Conservation (phyloP, 129 eudicot genomes). For the Tagetes patula region DNA sequence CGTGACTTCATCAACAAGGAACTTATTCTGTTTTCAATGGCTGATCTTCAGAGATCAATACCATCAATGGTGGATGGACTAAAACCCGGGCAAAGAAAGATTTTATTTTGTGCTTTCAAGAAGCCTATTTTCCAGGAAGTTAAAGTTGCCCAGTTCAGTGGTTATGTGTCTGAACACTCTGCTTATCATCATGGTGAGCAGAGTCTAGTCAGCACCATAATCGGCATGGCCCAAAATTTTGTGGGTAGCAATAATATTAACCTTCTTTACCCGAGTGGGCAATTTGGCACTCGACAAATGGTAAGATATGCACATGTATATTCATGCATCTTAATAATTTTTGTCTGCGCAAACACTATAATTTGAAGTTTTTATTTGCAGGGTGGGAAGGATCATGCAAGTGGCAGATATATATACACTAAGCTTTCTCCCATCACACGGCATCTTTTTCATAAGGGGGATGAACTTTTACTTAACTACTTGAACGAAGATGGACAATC, state of each 20-base stretch:
- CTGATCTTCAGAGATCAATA: constrained; percentile 89
- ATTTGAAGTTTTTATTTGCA: constrained; percentile 15
- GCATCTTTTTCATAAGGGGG: constrained; percentile 71
- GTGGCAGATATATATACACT: constrained; percentile 81
- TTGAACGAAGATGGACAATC: constrained; percentile 81
- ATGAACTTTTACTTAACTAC: constrained; percentile 74
- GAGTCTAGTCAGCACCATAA: constrained; percentile 75
- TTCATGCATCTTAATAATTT: not conserved
- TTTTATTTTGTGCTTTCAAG: constrained; percentile 84
- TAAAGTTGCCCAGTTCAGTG: constrained; percentile 87
- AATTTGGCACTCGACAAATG: constrained; percentile 86
- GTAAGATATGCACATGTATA: constrained; percentile 33
- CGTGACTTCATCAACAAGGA: constrained; percentile 94
- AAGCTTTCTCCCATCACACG: constrained; percentile 62
- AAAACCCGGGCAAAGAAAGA: constrained; percentile 95
- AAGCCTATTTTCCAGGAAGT: constrained; percentile 62
- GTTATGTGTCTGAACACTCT: constrained; percentile 85
- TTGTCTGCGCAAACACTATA: not conserved
- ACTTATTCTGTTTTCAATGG: constrained; percentile 78
- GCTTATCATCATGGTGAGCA: constrained; percentile 97
- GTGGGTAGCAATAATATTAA: constrained; percentile 86
- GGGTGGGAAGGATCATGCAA: constrained; percentile 99
- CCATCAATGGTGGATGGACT: constrained; percentile 93
- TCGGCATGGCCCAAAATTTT: constrained; percentile 94
- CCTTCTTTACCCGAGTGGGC: constrained; percentile 74